Evolutionary conservation across 768 basidiomycete genomes (phyloP).

Genomic region (Scleroderma bovista): DNA sequence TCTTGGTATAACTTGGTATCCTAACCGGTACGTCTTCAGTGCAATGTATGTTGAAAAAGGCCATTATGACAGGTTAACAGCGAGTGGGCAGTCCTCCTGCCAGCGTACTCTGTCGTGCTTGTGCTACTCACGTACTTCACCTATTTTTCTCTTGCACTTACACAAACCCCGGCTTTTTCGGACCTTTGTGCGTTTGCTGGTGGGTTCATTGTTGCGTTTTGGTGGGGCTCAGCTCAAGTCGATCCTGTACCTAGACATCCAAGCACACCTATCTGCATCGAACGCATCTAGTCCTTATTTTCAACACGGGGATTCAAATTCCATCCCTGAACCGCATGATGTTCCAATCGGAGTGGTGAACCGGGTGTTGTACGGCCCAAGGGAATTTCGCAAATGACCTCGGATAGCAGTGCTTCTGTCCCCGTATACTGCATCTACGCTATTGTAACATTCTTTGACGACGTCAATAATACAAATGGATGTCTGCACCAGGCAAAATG

Average conservation of each 20-base stretch:
- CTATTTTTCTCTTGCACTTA: constrained; percentile 72
- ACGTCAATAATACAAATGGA: too few relatives aligned
- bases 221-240: constrained; percentile 7
- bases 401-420: background rate
- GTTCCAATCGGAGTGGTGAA: constrained; percentile 80
- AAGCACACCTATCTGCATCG: constrained; percentile 43
- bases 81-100: constrained; percentile 81
- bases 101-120: constrained; percentile 68
- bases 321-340: constrained; percentile 69
- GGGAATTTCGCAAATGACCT: background rate
- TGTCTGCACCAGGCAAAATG: background rate
- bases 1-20: constrained; percentile 79
- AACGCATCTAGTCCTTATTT: constrained; percentile 41
- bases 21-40: constrained; percentile 57
- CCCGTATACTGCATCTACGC: background rate
- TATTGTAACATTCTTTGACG: background rate
- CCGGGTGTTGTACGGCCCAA: constrained; percentile 53
- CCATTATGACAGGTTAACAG: constrained; percentile 32
- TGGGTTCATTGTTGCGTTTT: constrained; percentile 26
- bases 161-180: constrained; percentile 63
- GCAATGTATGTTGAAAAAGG: background rate
- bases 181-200: constrained; percentile 67
- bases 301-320: constrained; percentile 38
- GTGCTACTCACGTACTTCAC: constrained; percentile 71
- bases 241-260: constrained; percentile 42